phyloP scores from a whole-genome alignment of 169 alveolate genomes.

The Cryptosporidium bovis region DNA sequence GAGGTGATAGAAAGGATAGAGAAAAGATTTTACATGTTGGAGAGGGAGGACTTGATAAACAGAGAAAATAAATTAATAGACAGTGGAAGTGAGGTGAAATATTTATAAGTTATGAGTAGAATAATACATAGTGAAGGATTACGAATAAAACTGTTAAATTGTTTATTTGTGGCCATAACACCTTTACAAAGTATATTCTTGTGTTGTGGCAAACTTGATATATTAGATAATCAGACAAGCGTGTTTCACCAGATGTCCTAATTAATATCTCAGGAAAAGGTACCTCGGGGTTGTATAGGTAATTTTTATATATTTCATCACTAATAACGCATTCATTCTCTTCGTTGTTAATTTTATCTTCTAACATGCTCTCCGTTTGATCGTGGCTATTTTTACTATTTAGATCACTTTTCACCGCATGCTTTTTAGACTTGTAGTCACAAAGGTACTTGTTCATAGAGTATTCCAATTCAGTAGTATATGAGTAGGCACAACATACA shows the following conservation, averaged over 20 bases:
- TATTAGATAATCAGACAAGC: slow-evolving; percentile 89
- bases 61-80: neutral
- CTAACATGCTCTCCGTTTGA: neutral
- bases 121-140: slow-evolving; percentile 45
- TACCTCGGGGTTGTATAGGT: slow-evolving; percentile 78
- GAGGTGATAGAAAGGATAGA: slow-evolving; percentile 48
- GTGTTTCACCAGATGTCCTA: slow-evolving; percentile 90
- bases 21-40: slow-evolving; percentile 12
- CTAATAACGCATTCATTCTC: neutral
- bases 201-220: slow-evolving; percentile 82
- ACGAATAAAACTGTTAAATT: slow-evolving; percentile 18
- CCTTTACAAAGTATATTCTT: slow-evolving; percentile 30
- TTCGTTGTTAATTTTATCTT: neutral
- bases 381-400: neutral
- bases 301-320: slow-evolving; percentile 70
- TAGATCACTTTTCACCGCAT: neutral
- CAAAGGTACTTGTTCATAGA: slow-evolving; percentile 2
- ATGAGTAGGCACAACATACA: slow-evolving; percentile 70
- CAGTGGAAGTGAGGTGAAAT: neutral
- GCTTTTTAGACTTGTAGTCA: neutral
- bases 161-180: slow-evolving; percentile 54
- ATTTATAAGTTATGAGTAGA: slow-evolving; percentile 22
- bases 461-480: slow-evolving; percentile 42
- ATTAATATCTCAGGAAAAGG: slow-evolving; percentile 88
- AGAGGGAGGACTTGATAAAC: neutral